Evolutionary conservation across 768 basidiomycete genomes (phyloP), one percentile per base, ranked within the genome.

Genomic region (Rhizopogon sp.): DNA sequence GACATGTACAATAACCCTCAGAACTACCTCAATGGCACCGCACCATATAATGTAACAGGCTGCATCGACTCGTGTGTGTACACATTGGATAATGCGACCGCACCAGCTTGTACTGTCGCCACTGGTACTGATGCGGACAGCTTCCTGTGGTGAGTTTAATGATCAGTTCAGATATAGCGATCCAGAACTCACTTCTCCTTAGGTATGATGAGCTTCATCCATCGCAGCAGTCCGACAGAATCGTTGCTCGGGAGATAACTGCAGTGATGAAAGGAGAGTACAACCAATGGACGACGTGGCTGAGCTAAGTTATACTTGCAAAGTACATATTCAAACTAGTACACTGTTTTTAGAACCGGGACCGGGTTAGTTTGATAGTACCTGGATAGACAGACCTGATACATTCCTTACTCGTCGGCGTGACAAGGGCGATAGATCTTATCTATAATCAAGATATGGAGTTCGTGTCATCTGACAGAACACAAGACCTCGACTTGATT

Each of bases 1-100:
- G 83, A 87, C 61, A 84, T 87, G 69, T 74, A 75, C 58, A 65
- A 69, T 25, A 64, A 77, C 53, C 85, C 85, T 1, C 58, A 66
- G 7, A 57, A 63, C 3, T 87, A 85, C 65, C 66, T 86, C 33
- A 87, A 86, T 56, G 85, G 84, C 7, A 86, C 83, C 0, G 83
- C 76, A 0, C 81, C 83, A 11, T 64, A 79, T 46, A 85, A 86
- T 58, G 76, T 81, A 25, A 84, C 80, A 0, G 79, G 82, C 0
- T 72, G 75, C 22, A 70, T 80, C 39, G 62, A 76, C 40, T 70
- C 78, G 0, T 84, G 83, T 60, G 71, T 81, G 3, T 77, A 74
- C 61, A 13, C 50, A 16, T 47, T 58, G 53, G 42, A 56, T 35
- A 57, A 59, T 39, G 55, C 40, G 67, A 40, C 68, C 71, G 58